Evolutionary conservation across 2,329 filamentous ascomycete genomes (phyloP), one percentile per base, ranked within the genome.

Genomic region (Pyrenochaeta sp.): DNA sequence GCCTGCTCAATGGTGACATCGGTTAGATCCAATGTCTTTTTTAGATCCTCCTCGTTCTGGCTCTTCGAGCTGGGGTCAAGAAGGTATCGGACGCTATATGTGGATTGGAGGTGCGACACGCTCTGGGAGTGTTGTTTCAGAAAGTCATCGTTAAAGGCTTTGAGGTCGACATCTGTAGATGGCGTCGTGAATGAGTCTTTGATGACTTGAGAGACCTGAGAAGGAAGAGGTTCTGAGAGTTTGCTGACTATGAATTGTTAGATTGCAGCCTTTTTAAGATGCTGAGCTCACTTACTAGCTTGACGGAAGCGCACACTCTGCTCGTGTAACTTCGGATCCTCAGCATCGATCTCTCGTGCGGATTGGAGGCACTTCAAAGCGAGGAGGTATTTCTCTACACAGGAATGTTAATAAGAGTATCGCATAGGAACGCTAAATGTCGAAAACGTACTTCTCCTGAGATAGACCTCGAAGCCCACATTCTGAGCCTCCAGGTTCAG

Each of bases 391-490:
- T 97, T 97, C 74, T 88, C 93, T 94, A 70, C 45, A 78, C 63
- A 48, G 50, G 27, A 40, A 39, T 51, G 34, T 58, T 51, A 61
- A 47, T 48, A 37, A 24, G 19, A 22, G 28, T 28, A 27, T 15
- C 52, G 48, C 39, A 7, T 24, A 13, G 37, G 2, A 6, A 19
- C 19, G 1, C 22, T 9, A 24, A 6, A 13, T 10, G 42, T 36
- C 22, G 45, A 55, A 19, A 32, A 81, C 89, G 84, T 86, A 96
- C 93, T 88, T 81, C 90, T 86, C 72, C 93, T 86, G 58, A 96
- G 83, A 74, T 92, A 93, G 19, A 99, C 90, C 80, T 98, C 93
- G 69, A 97, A 98, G 5, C 93, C 95, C 51, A 90, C 87, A 64
- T 89, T 85, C 79, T 99, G 95, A 24, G 87, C 91, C 61, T 95